Conservation (phyloP, 371 early-diverging fungal species). For the Dipsacomyces acuminosporus region DNA sequence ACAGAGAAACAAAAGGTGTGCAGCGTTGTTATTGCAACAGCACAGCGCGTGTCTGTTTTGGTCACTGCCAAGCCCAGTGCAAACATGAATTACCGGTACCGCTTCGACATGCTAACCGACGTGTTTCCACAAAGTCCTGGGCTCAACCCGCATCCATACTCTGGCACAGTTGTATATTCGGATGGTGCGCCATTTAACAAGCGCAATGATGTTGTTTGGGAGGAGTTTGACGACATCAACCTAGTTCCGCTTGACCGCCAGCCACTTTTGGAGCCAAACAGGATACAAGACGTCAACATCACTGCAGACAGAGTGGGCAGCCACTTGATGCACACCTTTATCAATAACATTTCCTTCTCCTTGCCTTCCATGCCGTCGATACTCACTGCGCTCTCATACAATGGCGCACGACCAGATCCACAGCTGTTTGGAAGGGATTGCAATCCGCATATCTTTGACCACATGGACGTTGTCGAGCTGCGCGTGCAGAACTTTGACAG, state of each 20-base stretch:
- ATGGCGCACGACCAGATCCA: constrained; percentile 50
- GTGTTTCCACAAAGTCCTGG: constrained; percentile 6
- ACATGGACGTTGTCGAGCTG: constrained; percentile 54
- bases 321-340: constrained; percentile 67
- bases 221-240: constrained; percentile 13
- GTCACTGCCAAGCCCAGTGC: constrained; percentile 65
- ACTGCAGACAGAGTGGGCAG: constrained; percentile 47
- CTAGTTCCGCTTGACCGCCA: constrained; percentile 7
- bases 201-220: constrained; percentile 10
- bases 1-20: constrained; percentile 39
- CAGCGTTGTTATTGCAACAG: constrained; percentile 55
- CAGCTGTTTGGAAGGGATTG: constrained; percentile 54
- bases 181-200: not conserved
- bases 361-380: constrained; percentile 62
- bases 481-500: constrained; percentile 62
- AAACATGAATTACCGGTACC: constrained; percentile 55
- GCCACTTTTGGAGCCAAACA: constrained; percentile 6
- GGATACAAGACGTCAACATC: constrained; percentile 13
- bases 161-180: constrained; percentile 8
- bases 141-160: constrained; percentile 11
- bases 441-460: constrained; percentile 43
- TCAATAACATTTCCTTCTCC: constrained; percentile 69
- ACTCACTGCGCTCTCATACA: constrained; percentile 58
- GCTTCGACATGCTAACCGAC: constrained; percentile 9
- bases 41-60: constrained; percentile 65